phyloP scores from a whole-genome alignment of 208 protist genomes.

The Herpetomonas tarakana region DNA sequence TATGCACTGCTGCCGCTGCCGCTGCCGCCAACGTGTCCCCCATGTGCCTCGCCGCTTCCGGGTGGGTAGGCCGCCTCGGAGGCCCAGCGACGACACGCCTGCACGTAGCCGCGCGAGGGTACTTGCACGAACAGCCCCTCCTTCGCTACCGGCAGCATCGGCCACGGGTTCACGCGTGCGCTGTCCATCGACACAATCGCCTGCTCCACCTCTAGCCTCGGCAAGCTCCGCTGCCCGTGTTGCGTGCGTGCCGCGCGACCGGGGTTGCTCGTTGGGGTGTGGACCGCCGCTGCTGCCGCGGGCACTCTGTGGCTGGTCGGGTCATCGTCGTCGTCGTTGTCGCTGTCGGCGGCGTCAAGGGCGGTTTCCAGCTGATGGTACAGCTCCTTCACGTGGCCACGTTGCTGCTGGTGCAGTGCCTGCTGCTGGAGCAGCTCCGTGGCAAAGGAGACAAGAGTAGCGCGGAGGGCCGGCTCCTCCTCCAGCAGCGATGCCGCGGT shows the following conservation, averaged over 20 bases:
- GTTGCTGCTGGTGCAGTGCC: constrained; percentile 11
- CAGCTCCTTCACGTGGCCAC: constrained; percentile 7
- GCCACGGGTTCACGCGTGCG: constrained; percentile 26
- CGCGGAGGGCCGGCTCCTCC: constrained; percentile 19
- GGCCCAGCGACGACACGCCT: constrained; percentile 22
- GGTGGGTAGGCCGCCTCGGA: not conserved
- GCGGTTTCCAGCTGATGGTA: constrained; percentile 1
- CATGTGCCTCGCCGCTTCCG: constrained; percentile 4
- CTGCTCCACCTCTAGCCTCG: too few species aligned
- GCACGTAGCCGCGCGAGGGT: constrained; percentile 34
- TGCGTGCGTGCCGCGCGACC: too few species aligned
- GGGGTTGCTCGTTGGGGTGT: too few species aligned
- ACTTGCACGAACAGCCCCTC: constrained; percentile 70
- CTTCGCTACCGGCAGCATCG: constrained; percentile 30
- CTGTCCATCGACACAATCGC: constrained; percentile 1
- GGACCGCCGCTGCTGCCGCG: too few species aligned
- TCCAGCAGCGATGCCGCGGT: constrained; percentile 18
- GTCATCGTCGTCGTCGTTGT: too few species aligned
- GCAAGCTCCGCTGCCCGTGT: too few species aligned
- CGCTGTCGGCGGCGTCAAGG: too few species aligned
- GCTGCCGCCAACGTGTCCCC: too few species aligned
- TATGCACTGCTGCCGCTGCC: not conserved
- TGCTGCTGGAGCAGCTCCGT: constrained; percentile 17
- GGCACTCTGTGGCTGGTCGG: too few species aligned
- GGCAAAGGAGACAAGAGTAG: constrained; percentile 28